Evolutionary conservation across 805 yeast species (phyloP).

Genomic region (Ogataea nitratoaversa): DNA sequence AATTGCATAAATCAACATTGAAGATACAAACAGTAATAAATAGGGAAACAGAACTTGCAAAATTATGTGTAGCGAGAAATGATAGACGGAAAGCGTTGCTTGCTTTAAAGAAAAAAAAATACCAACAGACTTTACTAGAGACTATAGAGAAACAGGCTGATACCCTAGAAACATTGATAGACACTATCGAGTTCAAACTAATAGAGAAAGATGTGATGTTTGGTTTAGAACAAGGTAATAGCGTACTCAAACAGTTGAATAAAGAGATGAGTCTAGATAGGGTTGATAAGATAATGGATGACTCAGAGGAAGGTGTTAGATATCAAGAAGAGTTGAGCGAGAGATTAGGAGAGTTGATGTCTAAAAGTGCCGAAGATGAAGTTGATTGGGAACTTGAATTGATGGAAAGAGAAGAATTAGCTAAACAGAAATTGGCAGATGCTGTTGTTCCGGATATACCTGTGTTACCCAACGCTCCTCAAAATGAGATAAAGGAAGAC

Average conservation of each 20-base stretch:
- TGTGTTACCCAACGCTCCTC: conserved; percentile 31
- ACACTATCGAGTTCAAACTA: conserved; percentile 81
- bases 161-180: conserved; percentile 72
- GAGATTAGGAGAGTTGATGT: conserved; percentile 40
- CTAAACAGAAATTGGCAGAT: conserved; percentile 3
- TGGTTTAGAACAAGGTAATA: conserved; percentile 79
- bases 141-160: conserved; percentile 76
- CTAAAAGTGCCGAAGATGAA: conserved; percentile 50
- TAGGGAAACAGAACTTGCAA: conserved; percentile 60
- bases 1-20: conserved; percentile 65
- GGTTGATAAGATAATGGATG: conserved; percentile 82
- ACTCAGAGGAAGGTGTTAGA: conserved; percentile 72
- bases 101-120: conserved; percentile 72
- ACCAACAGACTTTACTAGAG: conserved; percentile 67
- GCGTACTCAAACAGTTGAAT: conserved; percentile 70
- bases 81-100: conserved; percentile 61
- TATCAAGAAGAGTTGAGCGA: conserved; percentile 73
- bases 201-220: conserved; percentile 80
- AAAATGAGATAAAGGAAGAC: conserved; percentile 12
- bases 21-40: conserved; percentile 54
- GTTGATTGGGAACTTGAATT: conserved; percentile 59
- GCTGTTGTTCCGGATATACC: conserved; percentile 10
- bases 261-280: conserved; percentile 70
- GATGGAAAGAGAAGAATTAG: conserved; percentile 44
- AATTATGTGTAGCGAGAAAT: conserved; percentile 45